phyloP scores from a whole-genome alignment of 73 alveolate species.

The Uronychia setigera region DNA sequence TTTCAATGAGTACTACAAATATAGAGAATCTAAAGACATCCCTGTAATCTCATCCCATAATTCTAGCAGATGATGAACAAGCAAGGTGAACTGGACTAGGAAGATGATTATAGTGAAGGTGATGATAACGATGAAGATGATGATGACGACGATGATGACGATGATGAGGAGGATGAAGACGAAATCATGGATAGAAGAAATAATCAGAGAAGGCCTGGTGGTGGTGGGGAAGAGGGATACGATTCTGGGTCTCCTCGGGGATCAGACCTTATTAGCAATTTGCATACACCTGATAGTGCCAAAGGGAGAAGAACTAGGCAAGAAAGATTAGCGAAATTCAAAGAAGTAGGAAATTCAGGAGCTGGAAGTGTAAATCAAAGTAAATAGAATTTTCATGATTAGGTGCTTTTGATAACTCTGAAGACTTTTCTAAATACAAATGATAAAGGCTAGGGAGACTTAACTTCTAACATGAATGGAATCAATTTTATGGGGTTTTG shows the following conservation, averaged over 20 bases:
- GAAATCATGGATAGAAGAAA: conserved; percentile 18
- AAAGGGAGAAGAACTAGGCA: not conserved
- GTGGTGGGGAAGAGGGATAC: not conserved
- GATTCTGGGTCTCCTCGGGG: not conserved
- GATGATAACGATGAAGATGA: conserved; percentile 66
- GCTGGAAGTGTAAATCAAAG: no score
- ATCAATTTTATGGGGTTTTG: no score
- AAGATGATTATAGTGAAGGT: conserved; percentile 68
- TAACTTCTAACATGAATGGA: no score
- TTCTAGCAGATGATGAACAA: conserved; percentile 57
- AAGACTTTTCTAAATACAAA: no score
- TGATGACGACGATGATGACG: conserved; percentile 59
- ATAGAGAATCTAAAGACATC: conserved; percentile 55
- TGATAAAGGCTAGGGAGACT: no score
- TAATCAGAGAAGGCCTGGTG: conserved; percentile 6
- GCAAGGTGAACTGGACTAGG: conserved; percentile 48
- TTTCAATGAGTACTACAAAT: conserved; percentile 88
- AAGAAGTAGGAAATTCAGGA: not conserved
- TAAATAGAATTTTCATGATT: no score
- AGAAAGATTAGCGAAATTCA: not conserved
- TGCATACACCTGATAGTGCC: not conserved
- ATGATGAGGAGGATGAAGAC: conserved; percentile 46
- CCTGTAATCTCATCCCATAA: not conserved
- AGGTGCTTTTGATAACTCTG: no score
- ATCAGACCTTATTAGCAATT: not conserved